These are phyloP conservation scores for Echeveria elegans DNA, from an alignment of 164 flowering plant genomes.

Conservation along the genomic window DNA sequence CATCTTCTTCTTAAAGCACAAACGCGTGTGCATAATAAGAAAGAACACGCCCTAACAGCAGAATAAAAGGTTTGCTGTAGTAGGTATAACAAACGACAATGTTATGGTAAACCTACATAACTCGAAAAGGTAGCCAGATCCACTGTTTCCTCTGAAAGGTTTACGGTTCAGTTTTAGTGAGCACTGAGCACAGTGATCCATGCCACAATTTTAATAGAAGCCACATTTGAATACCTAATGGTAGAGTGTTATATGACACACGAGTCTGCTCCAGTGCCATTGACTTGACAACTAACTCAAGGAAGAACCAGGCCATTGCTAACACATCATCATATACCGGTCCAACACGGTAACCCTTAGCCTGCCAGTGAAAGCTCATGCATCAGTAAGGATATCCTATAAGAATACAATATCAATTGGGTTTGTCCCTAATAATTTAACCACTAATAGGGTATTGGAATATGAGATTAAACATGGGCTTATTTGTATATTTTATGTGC, in stretches of 20 bases:
- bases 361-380: constrained; percentile 38
- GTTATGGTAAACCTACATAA: background rate
- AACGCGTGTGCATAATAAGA: background rate
- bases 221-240: constrained; percentile 42
- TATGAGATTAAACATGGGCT: background rate
- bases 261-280: constrained; percentile 96
- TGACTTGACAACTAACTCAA: constrained; percentile 90
- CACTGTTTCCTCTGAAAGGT: no score
- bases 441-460: background rate
- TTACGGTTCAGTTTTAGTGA: no score
- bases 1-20: background rate
- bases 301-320: constrained; percentile 99
- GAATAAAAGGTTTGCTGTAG: background rate
- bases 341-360: constrained; percentile 99
- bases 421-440: background rate
- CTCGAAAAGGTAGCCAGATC: no score
- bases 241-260: constrained; percentile 69
- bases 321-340: constrained; percentile 99
- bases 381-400: background rate
- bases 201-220: background rate
- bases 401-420: background rate
- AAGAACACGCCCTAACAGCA: background rate
- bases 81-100: background rate
- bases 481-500: background rate
- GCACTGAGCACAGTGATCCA: background rate